Conservation (phyloP, 2,329 filamentous ascomycete genomes). For the Chrysoporthe cubensis region DNA sequence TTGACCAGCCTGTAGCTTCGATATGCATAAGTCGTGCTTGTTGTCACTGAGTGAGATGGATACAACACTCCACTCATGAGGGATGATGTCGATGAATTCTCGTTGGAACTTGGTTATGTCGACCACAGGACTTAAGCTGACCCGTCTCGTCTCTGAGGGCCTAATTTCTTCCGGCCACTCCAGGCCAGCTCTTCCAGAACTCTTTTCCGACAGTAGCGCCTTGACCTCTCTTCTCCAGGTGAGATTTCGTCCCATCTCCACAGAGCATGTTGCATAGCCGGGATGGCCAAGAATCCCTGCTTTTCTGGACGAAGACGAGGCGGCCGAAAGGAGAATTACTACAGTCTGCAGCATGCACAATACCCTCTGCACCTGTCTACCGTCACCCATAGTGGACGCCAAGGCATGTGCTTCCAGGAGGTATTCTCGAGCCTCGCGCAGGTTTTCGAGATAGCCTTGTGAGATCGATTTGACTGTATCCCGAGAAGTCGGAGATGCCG, state of each 20-base stretch:
- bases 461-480: constrained; percentile 1
- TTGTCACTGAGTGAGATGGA: constrained; percentile 85
- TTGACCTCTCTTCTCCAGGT: constrained; percentile 69
- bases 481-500: constrained; percentile 27
- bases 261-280: constrained; percentile 63
- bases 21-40: constrained; percentile 82
- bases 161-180: constrained; percentile 43
- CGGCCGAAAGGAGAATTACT: constrained; percentile 67
- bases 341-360: constrained; percentile 68
- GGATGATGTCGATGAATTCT: constrained; percentile 85
- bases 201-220: constrained; percentile 54
- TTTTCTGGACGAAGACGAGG: constrained; percentile 49
- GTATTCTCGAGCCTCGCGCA: constrained; percentile 68
- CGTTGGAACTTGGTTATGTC: constrained; percentile 71
- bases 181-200: constrained; percentile 41
- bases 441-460: constrained; percentile 59
- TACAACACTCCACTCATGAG: constrained; percentile 79
- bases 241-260: constrained; percentile 72
- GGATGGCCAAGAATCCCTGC: constrained; percentile 51
- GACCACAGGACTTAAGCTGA: constrained; percentile 51
- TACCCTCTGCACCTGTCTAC: constrained; percentile 65
- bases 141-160: constrained; percentile 39
- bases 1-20: constrained; percentile 76
- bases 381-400: constrained; percentile 57
- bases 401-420: constrained; percentile 66